These are phyloP conservation scores for Setaria italica DNA, from an alignment of 202 grass and related monocot genomes.

Conservation along the genomic window DNA sequence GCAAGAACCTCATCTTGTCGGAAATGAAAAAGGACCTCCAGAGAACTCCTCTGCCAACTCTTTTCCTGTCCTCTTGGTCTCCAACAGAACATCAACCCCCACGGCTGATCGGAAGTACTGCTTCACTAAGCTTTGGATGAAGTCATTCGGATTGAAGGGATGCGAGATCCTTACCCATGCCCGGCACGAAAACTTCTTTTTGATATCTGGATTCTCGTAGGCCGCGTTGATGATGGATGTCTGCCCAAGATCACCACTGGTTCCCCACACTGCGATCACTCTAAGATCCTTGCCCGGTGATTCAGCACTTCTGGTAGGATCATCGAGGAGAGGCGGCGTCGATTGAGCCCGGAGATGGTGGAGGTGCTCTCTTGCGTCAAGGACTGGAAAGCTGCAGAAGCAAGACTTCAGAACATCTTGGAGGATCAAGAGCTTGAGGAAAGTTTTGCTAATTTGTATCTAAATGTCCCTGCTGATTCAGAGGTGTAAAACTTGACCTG, in stretches of 20 bases:
- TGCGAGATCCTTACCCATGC: background rate
- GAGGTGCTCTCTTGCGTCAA: no score
- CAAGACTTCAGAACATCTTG: no score
- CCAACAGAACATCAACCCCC: background rate
- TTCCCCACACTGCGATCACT: background rate
- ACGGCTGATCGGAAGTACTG: background rate
- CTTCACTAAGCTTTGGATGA: background rate
- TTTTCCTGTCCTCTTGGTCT: background rate
- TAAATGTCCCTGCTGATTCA: no score
- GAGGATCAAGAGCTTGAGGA: no score
- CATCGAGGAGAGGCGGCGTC: no score
- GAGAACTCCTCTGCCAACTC: background rate
- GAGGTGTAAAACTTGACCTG: no score
- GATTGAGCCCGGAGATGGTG: no score
- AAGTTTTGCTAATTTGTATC: no score
- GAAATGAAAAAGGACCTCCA: background rate
- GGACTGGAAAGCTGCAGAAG: no score
- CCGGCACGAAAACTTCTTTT: background rate
- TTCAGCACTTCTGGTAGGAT: no score
- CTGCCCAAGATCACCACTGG: background rate
- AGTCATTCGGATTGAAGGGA: background rate
- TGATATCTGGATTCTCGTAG: background rate
- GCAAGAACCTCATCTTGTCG: constrained; percentile 33
- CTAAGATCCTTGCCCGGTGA: background rate
- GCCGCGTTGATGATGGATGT: background rate